Conservation (phyloP, 257 asterid genomes). For the Solanum chiquidenum region DNA sequence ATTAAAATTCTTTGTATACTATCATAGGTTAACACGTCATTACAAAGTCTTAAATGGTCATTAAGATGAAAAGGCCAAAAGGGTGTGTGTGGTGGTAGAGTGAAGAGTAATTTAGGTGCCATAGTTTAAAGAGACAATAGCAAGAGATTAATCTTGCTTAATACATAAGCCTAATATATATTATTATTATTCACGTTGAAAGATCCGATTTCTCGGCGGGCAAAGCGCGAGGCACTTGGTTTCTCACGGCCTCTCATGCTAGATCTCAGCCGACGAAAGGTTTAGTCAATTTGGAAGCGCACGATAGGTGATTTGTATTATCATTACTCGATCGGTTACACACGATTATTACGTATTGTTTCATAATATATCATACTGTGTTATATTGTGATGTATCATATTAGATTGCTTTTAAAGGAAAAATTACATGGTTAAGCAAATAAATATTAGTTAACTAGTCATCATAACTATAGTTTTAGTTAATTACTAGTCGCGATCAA, state of each 20-base stretch:
- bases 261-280: constrained; percentile 1
- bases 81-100: background rate
- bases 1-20: background rate
- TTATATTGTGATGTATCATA: background rate
- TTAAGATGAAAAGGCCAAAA: background rate
- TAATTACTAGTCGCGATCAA: too few relatives aligned
- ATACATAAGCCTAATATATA: background rate
- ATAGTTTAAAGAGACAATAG: background rate
- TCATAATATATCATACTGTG: too few relatives aligned
- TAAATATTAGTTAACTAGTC: background rate
- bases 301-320: background rate
- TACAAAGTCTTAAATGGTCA: background rate
- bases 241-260: background rate
- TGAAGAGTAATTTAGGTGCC: background rate
- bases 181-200: background rate
- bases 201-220: constrained; percentile 9
- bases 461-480: background rate
- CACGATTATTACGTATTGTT: too few relatives aligned
- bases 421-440: too few relatives aligned
- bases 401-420: too few relatives aligned
- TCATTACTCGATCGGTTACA: background rate
- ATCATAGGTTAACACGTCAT: background rate
- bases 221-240: background rate
- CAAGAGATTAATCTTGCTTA: background rate
- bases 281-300: background rate